Evolutionary conservation across 257 asterid species (phyloP).

Genomic region (Primulina eburnea): DNA sequence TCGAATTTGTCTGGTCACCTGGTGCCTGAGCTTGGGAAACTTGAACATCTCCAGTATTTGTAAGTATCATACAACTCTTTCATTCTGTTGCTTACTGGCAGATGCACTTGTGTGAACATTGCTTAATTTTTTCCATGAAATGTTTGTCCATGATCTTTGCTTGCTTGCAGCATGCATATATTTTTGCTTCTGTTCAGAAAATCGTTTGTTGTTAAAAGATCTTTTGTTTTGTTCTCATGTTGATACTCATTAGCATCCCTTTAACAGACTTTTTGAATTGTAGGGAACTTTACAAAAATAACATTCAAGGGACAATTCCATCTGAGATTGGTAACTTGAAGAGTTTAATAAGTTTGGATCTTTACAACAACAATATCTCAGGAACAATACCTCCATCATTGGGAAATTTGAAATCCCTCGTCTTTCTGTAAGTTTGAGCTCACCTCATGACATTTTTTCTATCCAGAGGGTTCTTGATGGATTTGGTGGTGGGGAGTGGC

Average conservation of each 20-base stretch:
- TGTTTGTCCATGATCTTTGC: background rate
- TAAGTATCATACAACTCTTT: constrained; percentile 29
- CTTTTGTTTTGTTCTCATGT: constrained; percentile 8
- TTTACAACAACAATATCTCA: constrained; percentile 71
- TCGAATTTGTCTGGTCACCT: constrained; percentile 38
- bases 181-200: background rate
- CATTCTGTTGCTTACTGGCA: constrained; percentile 11
- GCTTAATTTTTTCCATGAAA: background rate
- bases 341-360: constrained; percentile 75
- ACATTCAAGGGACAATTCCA: constrained; percentile 68
- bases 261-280: constrained; percentile 15
- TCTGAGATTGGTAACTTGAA: constrained; percentile 68
- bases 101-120: background rate
- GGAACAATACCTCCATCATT: constrained; percentile 64
- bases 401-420: constrained; percentile 65
- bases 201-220: constrained; percentile 1
- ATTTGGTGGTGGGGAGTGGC: background rate
- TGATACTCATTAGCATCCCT: background rate
- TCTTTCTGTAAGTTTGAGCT: constrained; percentile 60
- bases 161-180: constrained; percentile 5
- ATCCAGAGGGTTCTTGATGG: background rate
- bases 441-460: background rate
- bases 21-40: constrained; percentile 41
- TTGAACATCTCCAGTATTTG: constrained; percentile 61
- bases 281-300: constrained; percentile 87